Evolutionary conservation across 768 basidiomycete species (phyloP).

Genomic region (Lactarius sanguifluus): DNA sequence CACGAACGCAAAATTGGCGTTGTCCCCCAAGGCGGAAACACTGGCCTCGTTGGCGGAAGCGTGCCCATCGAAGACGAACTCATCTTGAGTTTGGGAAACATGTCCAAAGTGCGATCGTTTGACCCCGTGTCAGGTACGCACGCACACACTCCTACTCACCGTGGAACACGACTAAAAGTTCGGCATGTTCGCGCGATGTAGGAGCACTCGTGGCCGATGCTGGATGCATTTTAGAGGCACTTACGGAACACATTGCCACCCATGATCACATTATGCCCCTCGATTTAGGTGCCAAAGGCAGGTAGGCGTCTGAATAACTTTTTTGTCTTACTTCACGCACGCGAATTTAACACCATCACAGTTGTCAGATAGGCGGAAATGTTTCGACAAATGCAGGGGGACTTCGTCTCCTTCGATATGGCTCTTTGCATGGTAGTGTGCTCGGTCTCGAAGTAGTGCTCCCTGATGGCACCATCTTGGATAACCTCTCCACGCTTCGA

Average conservation of each 20-base stretch:
- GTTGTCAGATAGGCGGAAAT: constrained; percentile 98
- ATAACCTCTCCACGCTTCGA: constrained; percentile 83
- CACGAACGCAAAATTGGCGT: constrained; percentile 78
- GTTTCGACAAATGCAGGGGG: constrained; percentile 97
- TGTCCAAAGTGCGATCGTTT: constrained; percentile 80
- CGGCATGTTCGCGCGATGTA: constrained; percentile 34
- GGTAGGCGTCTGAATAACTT: constrained; percentile 44
- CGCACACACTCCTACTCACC: constrained; percentile 1
- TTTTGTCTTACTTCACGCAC: background rate
- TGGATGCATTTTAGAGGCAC: constrained; percentile 86
- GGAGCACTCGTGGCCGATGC: constrained; percentile 92
- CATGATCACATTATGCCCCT: constrained; percentile 95
- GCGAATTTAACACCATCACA: constrained; percentile 34
- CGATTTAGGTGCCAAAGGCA: constrained; percentile 94
- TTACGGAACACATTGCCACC: constrained; percentile 83
- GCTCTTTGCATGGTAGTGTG: constrained; percentile 91
- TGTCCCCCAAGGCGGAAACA: constrained; percentile 98
- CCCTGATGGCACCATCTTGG: constrained; percentile 88
- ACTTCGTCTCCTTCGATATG: constrained; percentile 90
- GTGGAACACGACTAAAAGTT: constrained; percentile 16
- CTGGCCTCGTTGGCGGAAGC: constrained; percentile 94
- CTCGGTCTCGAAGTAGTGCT: constrained; percentile 95
- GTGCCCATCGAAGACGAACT: constrained; percentile 88
- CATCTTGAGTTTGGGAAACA: constrained; percentile 77
- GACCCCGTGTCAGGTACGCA: constrained; percentile 75